phyloP scores from a whole-genome alignment of 257 asterid genomes.

The Parsonsia alboflavescens region DNA sequence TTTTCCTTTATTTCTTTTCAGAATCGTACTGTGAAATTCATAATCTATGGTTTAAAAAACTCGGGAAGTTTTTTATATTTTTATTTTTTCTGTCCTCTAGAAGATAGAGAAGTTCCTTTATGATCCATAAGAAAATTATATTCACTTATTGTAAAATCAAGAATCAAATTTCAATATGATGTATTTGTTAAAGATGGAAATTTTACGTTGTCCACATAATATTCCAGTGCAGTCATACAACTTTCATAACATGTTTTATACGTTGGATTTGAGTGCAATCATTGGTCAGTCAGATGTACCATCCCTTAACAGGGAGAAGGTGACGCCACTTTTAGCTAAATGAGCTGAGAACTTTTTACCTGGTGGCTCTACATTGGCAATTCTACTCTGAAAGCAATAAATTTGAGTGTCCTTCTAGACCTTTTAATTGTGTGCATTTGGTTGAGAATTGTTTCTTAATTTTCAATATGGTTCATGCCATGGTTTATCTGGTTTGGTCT shows the following conservation, averaged over 20 bases:
- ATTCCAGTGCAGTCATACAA: background rate
- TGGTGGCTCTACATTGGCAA: background rate
- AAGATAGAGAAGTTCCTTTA: background rate
- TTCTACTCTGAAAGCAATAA: background rate
- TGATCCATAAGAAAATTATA: background rate
- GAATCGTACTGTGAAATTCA: background rate
- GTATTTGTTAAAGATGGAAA: background rate
- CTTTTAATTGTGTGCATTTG: background rate
- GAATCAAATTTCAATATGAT: background rate
- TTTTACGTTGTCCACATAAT: background rate
- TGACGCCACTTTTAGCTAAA: background rate
- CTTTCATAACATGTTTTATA: background rate
- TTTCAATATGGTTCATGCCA: constrained; percentile 10
- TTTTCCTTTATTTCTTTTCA: constrained; percentile 4
- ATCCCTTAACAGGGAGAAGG: background rate
- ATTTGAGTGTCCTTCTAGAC: background rate
- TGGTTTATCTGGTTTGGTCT: constrained; percentile 6
- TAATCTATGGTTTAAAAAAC: background rate
- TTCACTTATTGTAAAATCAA: background rate
- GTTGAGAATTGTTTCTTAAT: background rate
- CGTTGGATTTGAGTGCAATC: background rate
- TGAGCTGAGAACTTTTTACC: background rate
- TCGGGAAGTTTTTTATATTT: background rate
- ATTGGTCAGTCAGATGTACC: background rate
- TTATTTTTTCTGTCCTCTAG: background rate